Conservation (phyloP, 192 early-diverging fungal species). For the Geranomyces variabilis region DNA sequence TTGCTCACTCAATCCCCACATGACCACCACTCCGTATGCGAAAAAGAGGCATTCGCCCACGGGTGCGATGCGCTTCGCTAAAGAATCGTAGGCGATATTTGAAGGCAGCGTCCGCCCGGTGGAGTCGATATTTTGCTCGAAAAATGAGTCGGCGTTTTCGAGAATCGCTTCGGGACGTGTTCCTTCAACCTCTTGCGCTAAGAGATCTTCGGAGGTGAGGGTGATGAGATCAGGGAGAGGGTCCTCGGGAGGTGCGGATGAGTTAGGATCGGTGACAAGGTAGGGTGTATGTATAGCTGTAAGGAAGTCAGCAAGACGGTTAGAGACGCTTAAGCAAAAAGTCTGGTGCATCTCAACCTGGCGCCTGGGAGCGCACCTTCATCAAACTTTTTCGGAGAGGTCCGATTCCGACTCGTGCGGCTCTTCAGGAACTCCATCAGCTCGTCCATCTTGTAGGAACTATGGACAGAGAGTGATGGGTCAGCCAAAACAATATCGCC, state of each 20-base stretch:
- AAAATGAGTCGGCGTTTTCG: slow-evolving; percentile 32
- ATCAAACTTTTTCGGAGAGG: slow-evolving; percentile 49
- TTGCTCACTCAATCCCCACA: slow-evolving; percentile 90
- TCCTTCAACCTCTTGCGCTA: slow-evolving; percentile 1
- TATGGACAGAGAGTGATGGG: slow-evolving; percentile 27
- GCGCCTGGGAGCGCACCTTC: slow-evolving; percentile 39
- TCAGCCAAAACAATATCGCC: background rate
- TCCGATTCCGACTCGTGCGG: slow-evolving; percentile 38
- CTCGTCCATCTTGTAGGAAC: slow-evolving; percentile 54
- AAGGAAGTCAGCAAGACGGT: background rate
- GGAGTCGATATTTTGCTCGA: slow-evolving; percentile 46
- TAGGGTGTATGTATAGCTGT: slow-evolving; percentile 28
- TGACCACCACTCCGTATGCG: slow-evolving; percentile 93
- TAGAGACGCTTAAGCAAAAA: no score
- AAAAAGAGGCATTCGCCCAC: slow-evolving; percentile 82
- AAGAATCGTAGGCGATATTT: slow-evolving; percentile 23
- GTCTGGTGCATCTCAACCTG: no score
- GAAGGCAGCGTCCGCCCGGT: slow-evolving; percentile 31
- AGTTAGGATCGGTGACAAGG: background rate
- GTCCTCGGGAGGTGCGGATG: background rate
- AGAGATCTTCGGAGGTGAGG: slow-evolving; percentile 11
- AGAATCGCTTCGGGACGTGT: slow-evolving; percentile 17
- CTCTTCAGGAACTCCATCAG: slow-evolving; percentile 58
- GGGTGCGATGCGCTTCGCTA: slow-evolving; percentile 46
- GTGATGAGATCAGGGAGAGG: slow-evolving; percentile 22